Conservation (phyloP, 129 eudicot genomes). For the Gnaphalium uliginosum region DNA sequence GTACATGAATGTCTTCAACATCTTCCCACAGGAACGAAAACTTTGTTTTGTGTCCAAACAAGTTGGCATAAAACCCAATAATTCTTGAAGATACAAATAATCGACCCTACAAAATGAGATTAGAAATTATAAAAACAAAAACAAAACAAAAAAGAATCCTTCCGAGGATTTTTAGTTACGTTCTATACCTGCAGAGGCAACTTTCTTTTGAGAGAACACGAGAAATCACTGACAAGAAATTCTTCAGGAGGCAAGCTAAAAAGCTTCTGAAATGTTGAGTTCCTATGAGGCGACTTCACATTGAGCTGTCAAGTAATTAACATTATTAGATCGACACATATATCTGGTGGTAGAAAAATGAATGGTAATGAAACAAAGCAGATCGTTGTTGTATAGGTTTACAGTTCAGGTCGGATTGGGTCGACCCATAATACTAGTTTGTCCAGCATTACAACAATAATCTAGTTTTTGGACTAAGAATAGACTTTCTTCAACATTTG, state of each 20-base stretch:
- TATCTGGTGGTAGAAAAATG: background rate
- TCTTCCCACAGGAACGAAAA: constrained; percentile 93
- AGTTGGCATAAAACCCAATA: constrained; percentile 79
- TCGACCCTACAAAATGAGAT: constrained; percentile 60
- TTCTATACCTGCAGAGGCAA: constrained; percentile 77
- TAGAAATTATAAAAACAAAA: constrained; percentile 1
- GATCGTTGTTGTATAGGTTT: too few species aligned
- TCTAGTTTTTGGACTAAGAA: too few species aligned
- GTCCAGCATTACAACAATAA: background rate
- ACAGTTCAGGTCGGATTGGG: too few species aligned
- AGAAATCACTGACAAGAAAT: constrained; percentile 82
- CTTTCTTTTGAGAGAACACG: constrained; percentile 82
- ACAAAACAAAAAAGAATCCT: background rate
- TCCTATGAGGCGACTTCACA: constrained; percentile 84
- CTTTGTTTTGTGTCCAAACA: constrained; percentile 83
- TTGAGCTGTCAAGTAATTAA: constrained; percentile 57
- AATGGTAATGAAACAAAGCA: background rate
- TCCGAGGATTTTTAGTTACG: background rate
- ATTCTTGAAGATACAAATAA: constrained; percentile 84
- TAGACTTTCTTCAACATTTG: background rate
- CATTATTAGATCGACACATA: constrained; percentile 1
- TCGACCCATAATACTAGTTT: background rate
- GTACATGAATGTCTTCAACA: constrained; percentile 77
- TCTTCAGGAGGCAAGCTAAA: constrained; percentile 94
- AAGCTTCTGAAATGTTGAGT: constrained; percentile 71